These are phyloP conservation scores for Pinus taeda DNA, from an alignment of 75 land plant genomes.

Conservation along the genomic window DNA sequence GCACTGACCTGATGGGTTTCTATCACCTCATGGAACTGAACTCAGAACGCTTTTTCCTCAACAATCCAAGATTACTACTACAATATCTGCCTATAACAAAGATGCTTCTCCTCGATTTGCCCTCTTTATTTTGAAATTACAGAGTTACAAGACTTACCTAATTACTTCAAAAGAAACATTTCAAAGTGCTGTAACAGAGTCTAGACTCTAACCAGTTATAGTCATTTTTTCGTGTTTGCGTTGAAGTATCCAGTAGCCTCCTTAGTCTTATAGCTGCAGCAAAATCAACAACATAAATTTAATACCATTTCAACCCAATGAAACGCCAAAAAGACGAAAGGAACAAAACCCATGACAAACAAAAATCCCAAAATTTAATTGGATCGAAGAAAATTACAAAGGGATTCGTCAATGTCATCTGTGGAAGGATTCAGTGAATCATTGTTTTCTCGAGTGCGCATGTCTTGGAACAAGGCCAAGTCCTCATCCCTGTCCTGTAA, in stretches of 20 bases:
- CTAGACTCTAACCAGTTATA: constrained; percentile 67
- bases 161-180: not conserved
- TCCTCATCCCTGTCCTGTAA: constrained; percentile 21
- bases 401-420: constrained; percentile 17
- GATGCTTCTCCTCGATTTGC: no score
- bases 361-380: no score
- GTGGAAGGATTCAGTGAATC: constrained; percentile 7
- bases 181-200: not conserved
- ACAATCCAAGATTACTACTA: no score
- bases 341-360: no score
- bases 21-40: no score
- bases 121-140: no score
- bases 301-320: no score
- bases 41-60: no score
- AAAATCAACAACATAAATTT: not conserved
- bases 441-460: constrained; percentile 17
- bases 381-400: constrained; percentile 8
- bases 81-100: no score
- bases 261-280: constrained; percentile 34
- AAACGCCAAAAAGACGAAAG: no score
- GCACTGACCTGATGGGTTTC: not conserved
- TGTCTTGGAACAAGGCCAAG: constrained; percentile 23
- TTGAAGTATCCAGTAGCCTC: constrained; percentile 34
- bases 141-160: not conserved
- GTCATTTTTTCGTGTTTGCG: constrained; percentile 66